Base-by-base conservation (phyloP, 2,329 filamentous ascomycete species). In the Boeremia lycopersici region DNA sequence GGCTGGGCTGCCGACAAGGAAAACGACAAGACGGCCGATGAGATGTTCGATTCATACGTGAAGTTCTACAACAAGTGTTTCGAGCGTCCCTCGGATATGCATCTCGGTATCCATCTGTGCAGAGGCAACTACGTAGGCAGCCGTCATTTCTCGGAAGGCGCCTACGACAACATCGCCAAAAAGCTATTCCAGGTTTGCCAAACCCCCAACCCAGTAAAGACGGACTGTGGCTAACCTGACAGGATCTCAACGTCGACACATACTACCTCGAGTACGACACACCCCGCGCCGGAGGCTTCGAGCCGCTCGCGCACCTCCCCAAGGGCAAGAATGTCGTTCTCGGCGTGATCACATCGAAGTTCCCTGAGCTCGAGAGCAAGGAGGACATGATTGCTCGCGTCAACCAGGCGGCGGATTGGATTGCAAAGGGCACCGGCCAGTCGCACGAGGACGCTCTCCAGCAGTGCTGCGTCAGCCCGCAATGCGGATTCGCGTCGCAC, bases 21-120 rank as follows among this genome's bases (percentile, higher is more conserved):
- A 64, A 91, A 92, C 70, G 83, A 83, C 48, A 84, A 86, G 72
- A 84, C 84, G 1, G 84, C 88, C 6, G 88, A 90, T 42, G 85
- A 87, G 62, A 85, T 91, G 39, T 83, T 93, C 19, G 87, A 90
- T 63, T 84, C 87, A 26, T 93, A 93, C 76, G 89, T 93, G 72
- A 80, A 82, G 57, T 84, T 90, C 61, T 92, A 92, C 80, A 92
- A 92, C 72, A 86, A 89, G 73, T 85, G 82, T 66, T 81, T 90
- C 68, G 77, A 72, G 64, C 77, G 85, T 0, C 88, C 89, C 0
- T 72, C 79, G 2, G 89, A 92, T 69, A 84, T 92, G 80, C 89
- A 91, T 74, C 82, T 90, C 2, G 89, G 89, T 40, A 86, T 93
- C 13, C 90, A 93, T 70, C 79, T 92, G 46, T 92, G 89, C 81